Base-by-base conservation (phyloP, 805 yeast genomes). In the Candida schatavii region DNA sequence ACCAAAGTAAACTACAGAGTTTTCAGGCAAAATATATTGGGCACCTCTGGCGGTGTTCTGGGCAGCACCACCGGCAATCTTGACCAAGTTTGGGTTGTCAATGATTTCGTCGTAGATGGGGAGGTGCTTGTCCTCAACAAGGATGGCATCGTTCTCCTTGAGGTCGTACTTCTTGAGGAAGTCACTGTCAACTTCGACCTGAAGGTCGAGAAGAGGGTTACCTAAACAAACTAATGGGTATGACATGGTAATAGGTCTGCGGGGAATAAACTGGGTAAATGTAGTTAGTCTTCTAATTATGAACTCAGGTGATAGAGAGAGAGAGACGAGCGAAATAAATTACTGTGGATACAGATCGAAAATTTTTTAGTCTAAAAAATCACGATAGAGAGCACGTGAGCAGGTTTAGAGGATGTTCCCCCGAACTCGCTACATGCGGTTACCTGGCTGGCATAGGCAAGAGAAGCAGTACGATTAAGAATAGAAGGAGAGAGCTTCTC, bases 41-140 rank as follows among this genome's bases (percentile, higher is more conserved):
- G 98, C 98, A 61, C 96, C 99, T 71, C 99, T 83, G 44, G 98
- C 97, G 50, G 98, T 81, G 75, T 93, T 93, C 74, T 93, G 99
- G 46, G 97, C 99, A 57, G 99, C 99, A 64, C 99, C 99, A 55
- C 99, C 99, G 47, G 99, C 99, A 53, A 91, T 80, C 47, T 81
- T 68, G 56, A 80, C 78, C 48, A 88, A 81, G 45, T 75, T 78
- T 28, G 75, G 71, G 61, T 70, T 70, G 28, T 72, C 64, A 42
- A 88, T 69, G 51, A 87, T 77, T 66, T 93, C 98, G 45, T 78
- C 83, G 66, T 74, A 93, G 61, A 93, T 86, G 42, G 91, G 86
- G 80, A 81, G 68, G 71, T 88, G 97, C 64, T 83, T 77, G 50
- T 81, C 89, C 54, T 87, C 95, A 28, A 80, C 79, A 50, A 93